Conservation (phyloP, 345 rosid genomes). For the Angophora floribunda region DNA sequence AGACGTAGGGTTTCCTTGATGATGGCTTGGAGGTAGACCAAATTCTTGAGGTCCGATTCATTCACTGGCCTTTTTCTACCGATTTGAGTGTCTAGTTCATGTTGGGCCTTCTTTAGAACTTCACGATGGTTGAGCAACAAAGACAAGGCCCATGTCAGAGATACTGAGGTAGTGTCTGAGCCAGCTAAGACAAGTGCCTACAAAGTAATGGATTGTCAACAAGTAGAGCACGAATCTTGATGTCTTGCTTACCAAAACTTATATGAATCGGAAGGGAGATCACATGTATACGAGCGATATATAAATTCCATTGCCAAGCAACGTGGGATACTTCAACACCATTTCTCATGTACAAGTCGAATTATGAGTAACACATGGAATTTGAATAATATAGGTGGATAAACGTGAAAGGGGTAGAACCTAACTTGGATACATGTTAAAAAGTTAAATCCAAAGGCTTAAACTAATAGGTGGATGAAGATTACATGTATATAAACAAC, state of each 20-base stretch:
- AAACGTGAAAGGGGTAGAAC: background rate
- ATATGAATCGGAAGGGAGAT: background rate
- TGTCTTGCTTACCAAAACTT: background rate
- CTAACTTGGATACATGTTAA: background rate
- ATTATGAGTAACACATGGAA: background rate
- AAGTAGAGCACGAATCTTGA: background rate
- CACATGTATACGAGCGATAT: too few species aligned
- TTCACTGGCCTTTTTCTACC: conserved; percentile 17
- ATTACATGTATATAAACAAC: background rate
- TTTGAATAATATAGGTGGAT: background rate
- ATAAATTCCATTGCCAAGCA: background rate
- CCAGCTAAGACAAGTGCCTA: conserved; percentile 28
- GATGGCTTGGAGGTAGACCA: conserved; percentile 23
- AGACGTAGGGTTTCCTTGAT: conserved; percentile 30
- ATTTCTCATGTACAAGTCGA: background rate
- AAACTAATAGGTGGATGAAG: background rate
- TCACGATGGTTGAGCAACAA: conserved; percentile 22
- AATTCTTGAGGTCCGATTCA: conserved; percentile 13
- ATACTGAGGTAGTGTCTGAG: conserved; percentile 22
- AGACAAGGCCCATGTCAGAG: conserved; percentile 33
- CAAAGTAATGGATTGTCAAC: background rate
- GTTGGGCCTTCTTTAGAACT: conserved; percentile 15
- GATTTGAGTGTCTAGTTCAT: conserved; percentile 23
- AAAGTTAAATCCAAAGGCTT: background rate
- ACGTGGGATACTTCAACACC: background rate